These are phyloP conservation scores for Chenopodium album DNA, from an alignment of 148 eudicot genomes.

Conservation along the genomic window DNA sequence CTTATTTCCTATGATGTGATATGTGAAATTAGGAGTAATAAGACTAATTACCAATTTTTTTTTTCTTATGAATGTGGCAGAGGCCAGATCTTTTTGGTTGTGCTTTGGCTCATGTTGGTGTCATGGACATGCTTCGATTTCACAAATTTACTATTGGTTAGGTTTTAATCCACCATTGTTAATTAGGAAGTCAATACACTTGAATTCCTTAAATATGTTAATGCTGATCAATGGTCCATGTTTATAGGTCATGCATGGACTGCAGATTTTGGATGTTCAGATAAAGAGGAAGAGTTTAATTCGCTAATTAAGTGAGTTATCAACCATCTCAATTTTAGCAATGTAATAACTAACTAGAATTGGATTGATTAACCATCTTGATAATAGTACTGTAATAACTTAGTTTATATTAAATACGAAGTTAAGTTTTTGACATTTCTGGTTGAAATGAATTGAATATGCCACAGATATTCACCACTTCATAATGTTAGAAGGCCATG, in stretches of 20 bases:
- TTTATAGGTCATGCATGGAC: slow-evolving; percentile 90
- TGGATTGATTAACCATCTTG: not conserved
- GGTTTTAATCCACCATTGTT: slow-evolving; percentile 11
- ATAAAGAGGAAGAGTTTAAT: slow-evolving; percentile 79
- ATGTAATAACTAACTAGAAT: not conserved
- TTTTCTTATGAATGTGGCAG: slow-evolving; percentile 39
- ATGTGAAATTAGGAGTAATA: not conserved
- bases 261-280: slow-evolving; percentile 86
- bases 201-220: not conserved
- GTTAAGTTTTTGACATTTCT: not conserved
- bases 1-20: not conserved
- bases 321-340: not conserved
- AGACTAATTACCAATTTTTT: not conserved
- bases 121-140: slow-evolving; percentile 96
- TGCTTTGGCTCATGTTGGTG: slow-evolving; percentile 97
- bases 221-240: not conserved
- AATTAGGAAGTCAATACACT: not conserved
- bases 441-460: not conserved
- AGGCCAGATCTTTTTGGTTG: slow-evolving; percentile 98
- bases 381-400: too few species aligned
- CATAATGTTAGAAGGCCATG: slow-evolving; percentile 93
- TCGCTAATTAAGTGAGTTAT: slow-evolving; percentile 80
- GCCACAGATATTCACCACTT: slow-evolving; percentile 76
- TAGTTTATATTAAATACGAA: too few species aligned
- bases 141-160: slow-evolving; percentile 93